A percentile compares a stretch with the other conserved stretches of the same genome.
Evolutionary conservation across 108 stramenopile species (phyloP).

Genomic region (Nitzschia sp.): DNA sequence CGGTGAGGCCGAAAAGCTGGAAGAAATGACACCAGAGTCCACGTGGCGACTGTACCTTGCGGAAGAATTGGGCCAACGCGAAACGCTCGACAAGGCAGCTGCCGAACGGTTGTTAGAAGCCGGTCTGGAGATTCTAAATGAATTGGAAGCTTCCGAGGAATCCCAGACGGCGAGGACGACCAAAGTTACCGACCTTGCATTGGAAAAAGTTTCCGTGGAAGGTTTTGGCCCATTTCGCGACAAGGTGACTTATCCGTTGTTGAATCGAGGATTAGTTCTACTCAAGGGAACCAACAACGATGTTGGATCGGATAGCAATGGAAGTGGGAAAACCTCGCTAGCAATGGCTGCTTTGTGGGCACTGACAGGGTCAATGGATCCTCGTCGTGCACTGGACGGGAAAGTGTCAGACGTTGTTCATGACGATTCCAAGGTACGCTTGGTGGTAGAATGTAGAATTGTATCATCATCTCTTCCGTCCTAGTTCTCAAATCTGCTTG

Average conservation of each 20-base stretch:
- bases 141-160: conserved; percentile 34
- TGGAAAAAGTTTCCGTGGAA: conserved; percentile 55
- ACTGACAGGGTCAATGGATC: conserved; percentile 70
- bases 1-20: conserved; percentile 30
- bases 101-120: conserved; percentile 37
- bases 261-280: conserved; percentile 70
- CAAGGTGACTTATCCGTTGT: conserved; percentile 55
- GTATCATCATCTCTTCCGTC: too few species aligned
- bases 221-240: conserved; percentile 79
- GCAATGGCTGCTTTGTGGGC: conserved; percentile 86
- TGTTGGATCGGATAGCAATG: conserved; percentile 77
- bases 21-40: conserved; percentile 66
- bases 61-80: conserved; percentile 45
- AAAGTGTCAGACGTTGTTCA: conserved; percentile 77
- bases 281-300: conserved; percentile 73
- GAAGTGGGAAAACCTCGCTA: conserved; percentile 76
- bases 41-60: conserved; percentile 58
- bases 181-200: conserved; percentile 33
- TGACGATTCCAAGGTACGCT: conserved; percentile 58
- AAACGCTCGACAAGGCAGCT: conserved; percentile 24
- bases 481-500: too few species aligned
- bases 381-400: conserved; percentile 63
- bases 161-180: conserved; percentile 1
- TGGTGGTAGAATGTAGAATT: too few species aligned
- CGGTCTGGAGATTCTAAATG: conserved; percentile 54